phyloP scores from a whole-genome alignment of 2,329 filamentous ascomycete genomes.

The Seiridium cupressi region DNA sequence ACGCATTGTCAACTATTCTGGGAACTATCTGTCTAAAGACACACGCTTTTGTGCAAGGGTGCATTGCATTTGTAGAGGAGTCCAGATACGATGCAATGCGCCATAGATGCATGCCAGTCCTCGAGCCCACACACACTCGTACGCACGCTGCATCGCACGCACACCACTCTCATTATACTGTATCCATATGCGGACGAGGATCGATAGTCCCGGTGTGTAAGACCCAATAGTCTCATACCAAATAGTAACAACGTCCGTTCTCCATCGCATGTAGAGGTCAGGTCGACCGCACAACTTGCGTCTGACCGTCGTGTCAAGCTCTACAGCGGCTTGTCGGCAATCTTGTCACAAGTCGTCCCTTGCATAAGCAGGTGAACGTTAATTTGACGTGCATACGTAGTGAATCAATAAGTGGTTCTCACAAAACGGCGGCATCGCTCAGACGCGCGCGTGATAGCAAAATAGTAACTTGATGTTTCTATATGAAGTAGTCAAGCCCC shows the following conservation, averaged over 20 bases:
- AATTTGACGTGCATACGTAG: conserved; percentile 1
- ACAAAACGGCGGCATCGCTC: too few relatives aligned
- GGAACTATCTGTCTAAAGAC: too few relatives aligned
- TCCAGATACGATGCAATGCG: too few relatives aligned
- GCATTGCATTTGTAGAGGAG: too few relatives aligned
- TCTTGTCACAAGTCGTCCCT: not conserved
- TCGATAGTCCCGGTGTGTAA: conserved; percentile 1
- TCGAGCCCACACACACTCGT: not conserved
- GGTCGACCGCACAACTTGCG: not conserved
- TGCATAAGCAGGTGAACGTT: not conserved
- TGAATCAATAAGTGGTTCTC: not conserved
- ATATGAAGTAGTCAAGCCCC: too few relatives aligned
- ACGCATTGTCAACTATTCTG: too few relatives aligned
- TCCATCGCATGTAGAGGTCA: not conserved
- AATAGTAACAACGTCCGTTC: not conserved
- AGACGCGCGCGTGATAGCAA: too few relatives aligned
- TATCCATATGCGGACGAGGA: not conserved
- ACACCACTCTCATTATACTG: not conserved
- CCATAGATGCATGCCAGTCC: too few relatives aligned
- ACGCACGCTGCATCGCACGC: not conserved
- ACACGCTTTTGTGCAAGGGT: too few relatives aligned
- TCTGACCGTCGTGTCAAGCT: not conserved
- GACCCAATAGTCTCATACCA: not conserved
- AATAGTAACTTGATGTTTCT: too few relatives aligned
- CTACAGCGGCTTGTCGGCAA: not conserved